Percentiles rank a stretch among this genome's conserved stretches.
Conservation (phyloP, 768 basidiomycete genomes). For the Leccinellum luteum region DNA sequence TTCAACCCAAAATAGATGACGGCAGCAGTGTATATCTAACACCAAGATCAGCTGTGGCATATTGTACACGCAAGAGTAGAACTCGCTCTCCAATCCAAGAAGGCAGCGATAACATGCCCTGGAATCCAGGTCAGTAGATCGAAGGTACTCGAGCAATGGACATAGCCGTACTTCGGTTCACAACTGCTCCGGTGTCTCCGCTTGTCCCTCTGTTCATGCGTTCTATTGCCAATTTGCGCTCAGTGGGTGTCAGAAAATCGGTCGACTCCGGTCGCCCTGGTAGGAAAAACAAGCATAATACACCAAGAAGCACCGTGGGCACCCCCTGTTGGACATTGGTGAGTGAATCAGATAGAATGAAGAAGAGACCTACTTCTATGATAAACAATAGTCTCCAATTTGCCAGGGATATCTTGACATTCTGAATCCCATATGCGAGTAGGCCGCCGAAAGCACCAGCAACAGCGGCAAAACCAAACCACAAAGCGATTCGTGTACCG, state of each 20-base stretch:
- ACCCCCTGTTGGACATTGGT: constrained; percentile 44
- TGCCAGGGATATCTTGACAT: constrained; percentile 35
- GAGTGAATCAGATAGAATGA: background rate
- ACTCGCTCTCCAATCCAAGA: constrained; percentile 45
- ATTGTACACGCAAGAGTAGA: background rate
- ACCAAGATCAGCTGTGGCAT: constrained; percentile 4
- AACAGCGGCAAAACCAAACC: constrained; percentile 56
- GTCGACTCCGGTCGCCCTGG: constrained; percentile 35
- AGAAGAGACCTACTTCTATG: constrained; percentile 18
- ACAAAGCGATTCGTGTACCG: constrained; percentile 47
- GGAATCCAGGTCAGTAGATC: constrained; percentile 1
- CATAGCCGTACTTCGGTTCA: constrained; percentile 36
- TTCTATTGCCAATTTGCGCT: constrained; percentile 32
- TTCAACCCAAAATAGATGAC: constrained; percentile 49
- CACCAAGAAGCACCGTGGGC: constrained; percentile 39
- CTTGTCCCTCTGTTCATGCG: constrained; percentile 41
- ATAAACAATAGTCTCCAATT: constrained; percentile 41
- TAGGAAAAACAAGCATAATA: constrained; percentile 28
- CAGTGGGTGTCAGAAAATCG: constrained; percentile 30
- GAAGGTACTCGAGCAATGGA: background rate
- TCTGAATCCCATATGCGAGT: constrained; percentile 50
- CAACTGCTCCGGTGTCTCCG: constrained; percentile 40
- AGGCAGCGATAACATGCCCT: constrained; percentile 44
- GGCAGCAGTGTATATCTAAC: constrained; percentile 44
- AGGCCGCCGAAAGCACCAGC: constrained; percentile 58